Evolutionary conservation across 2,329 filamentous ascomycete species (phyloP), one percentile per base, ranked within the genome.

Genomic region (Diaporthe sp.): DNA sequence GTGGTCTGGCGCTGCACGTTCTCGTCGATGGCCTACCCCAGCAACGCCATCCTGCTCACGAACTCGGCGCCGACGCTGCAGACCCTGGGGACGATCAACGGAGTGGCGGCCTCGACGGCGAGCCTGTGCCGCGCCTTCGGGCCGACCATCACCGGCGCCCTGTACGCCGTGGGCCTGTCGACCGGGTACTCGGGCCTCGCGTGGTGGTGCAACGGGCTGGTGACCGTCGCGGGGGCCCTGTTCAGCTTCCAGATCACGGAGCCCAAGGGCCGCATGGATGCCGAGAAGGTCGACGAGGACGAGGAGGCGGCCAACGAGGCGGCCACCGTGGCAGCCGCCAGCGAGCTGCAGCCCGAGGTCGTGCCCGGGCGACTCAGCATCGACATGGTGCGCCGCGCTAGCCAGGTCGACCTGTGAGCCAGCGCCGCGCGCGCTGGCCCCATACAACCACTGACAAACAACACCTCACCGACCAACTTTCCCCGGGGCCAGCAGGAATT

Each of bases 1-100:
- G 89, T 98, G 15, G 89, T 98, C 78, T 95, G 94, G 92, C 98
- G 98, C 85, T 98, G 97, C 82, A 97, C 95, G 0, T 95, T 97
- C 80, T 92, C 96, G 79, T 96, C 95, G 61, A 92, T 98, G 84
- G 93, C 96, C 0, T 98, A 98, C 84, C 97, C 97, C 15, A 94
- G 94, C 80, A 95, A 96, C 79, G 93, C 94, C 15, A 97, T 98
- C 75, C 91, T 99, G 74, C 90, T 98, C 42, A 94, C 95, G 76
- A 98, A 98, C 83, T 93, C 95, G 22, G 94, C 96, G 0, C 95
- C 95, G 0, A 96, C 93, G 10, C 93, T 94, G 74, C 90, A 94
- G 68, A 94, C 97, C 1, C 91, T 98, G 2, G 97, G 97, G 3
- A 96, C 94, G 0, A 94, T 99, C 83, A 98, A 98, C 80, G 97